Conservation (phyloP, 1,284 basidiomycete genomes). For the Cryptococcus floricola region DNA sequence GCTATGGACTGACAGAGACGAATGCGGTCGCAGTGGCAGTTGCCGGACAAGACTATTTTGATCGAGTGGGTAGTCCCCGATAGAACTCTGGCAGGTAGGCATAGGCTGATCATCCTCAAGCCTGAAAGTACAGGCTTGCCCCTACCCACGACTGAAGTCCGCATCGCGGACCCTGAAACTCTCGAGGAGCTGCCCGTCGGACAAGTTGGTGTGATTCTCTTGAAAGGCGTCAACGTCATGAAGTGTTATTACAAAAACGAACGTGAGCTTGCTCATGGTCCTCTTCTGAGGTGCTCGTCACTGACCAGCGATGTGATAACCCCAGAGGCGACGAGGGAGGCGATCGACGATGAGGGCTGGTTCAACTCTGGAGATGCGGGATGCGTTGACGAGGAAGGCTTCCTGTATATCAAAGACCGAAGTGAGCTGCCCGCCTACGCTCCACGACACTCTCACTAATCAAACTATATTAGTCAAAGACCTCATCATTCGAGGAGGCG, state of each 20-base stretch:
- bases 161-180: conserved; percentile 35
- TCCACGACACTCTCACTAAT: background rate
- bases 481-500: conserved; percentile 45
- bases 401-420: conserved; percentile 39
- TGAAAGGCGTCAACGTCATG: conserved; percentile 42
- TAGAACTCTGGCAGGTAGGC: background rate
- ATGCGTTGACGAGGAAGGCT: conserved; percentile 35
- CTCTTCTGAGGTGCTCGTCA: background rate
- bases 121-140: conserved; percentile 25
- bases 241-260: conserved; percentile 40
- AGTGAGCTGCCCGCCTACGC: conserved; percentile 14
- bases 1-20: conserved; percentile 45
- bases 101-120: background rate
- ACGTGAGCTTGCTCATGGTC: conserved; percentile 14
- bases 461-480: conserved; percentile 30
- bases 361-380: conserved; percentile 43
- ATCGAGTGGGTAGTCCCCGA: conserved; percentile 19
- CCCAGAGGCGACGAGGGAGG: conserved; percentile 29
- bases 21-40: conserved; percentile 37
- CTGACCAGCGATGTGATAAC: background rate
- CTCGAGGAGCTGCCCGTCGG: conserved; percentile 17
- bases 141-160: conserved; percentile 32
- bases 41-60: conserved; percentile 37
- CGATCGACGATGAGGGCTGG: conserved; percentile 40
- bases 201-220: conserved; percentile 30